Base-by-base conservation (phyloP, 805 yeast genomes). In the Yamadazyma ubonensis region DNA sequence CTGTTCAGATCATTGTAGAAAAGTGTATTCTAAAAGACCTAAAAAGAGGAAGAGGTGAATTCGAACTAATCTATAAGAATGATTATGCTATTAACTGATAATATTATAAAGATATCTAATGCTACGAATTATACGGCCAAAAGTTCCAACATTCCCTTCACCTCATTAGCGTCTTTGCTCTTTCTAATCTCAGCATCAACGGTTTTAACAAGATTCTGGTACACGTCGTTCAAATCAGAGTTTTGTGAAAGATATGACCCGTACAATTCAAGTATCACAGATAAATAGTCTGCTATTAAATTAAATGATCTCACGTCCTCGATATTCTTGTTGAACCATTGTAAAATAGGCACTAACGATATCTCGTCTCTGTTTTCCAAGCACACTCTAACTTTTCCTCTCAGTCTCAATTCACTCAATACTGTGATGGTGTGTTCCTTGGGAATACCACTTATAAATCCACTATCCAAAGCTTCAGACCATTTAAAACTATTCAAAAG, bases 131-230 rank as follows among this genome's bases (percentile, higher is more conserved):
- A 75, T 45, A 65, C 75, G 36, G 89, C 82, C 53, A 91, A 71
- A 51, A 93, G 63, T 62, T 88, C 95, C 52, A 93, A 69, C 97
- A 93, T 93, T 39, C 99, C 99, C 53, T 85, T 88, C 31, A 93
- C 79, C 58, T 80, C 83, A 59, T 83, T 85, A 5, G 97, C 95
- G 57, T 90, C 96, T 57, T 79, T 78, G 31, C 96, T 86, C 55
- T 84, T 81, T 41, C 73, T 75, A 17, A 89, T 78, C 63, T 91
- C 97, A 23, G 65, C 57, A 41, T 74, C 76, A 19, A 91, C 71
- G 52, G 78, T 79, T 55, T 75, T 75, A 50, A 73, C 71, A 46
- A 93, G 66, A 41, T 76, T 75, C 36, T 70, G 64, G 33, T 89
- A 64, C 38, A 87, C 70, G 51, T 85, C 93, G 50, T 84, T 89